These are phyloP conservation scores for Tephrocybe sp. DNA, from an alignment of 768 basidiomycete species.

Conservation along the genomic window DNA sequence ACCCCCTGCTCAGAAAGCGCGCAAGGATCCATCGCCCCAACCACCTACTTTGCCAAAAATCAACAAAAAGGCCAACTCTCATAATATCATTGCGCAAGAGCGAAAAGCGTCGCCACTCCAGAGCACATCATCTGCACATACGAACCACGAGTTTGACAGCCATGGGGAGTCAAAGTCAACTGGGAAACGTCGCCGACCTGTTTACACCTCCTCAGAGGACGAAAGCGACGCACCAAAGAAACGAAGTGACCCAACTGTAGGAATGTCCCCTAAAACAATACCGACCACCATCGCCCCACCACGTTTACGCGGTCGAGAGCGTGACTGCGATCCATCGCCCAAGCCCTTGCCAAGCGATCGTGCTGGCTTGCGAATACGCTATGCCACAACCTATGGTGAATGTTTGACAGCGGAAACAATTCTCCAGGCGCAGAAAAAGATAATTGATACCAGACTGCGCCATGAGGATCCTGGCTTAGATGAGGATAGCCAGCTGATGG, in stretches of 20 bases:
- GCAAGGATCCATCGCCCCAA: conserved; percentile 34
- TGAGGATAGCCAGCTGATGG: conserved; percentile 52
- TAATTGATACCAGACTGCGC: conserved; percentile 50
- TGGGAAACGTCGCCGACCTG: conserved; percentile 49
- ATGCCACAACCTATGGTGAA: conserved; percentile 47
- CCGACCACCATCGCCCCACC: conserved; percentile 5
- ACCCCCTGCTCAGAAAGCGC: conserved; percentile 30
- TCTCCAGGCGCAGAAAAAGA: conserved; percentile 47
- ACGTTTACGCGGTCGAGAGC: conserved; percentile 29
- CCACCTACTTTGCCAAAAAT: conserved; percentile 20
- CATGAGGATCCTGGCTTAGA: conserved; percentile 39
- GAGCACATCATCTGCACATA: conserved; percentile 17
- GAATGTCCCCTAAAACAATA: conserved; percentile 21
- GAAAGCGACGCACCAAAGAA: conserved; percentile 38
- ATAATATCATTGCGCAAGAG: neutral
- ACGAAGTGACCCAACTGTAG: conserved; percentile 13
- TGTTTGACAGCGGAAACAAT: conserved; percentile 48
- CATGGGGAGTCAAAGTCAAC: conserved; percentile 17
- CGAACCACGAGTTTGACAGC: conserved; percentile 10
- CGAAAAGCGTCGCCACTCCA: conserved; percentile 14
- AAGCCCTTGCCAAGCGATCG: conserved; percentile 44
- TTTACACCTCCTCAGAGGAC: conserved; percentile 68
- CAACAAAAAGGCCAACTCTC: conserved; percentile 13
- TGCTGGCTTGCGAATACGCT: conserved; percentile 48
- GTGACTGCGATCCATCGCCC: conserved; percentile 24